A percentile compares a stretch with the other conserved stretches of the same genome.
Evolutionary conservation across 1,284 basidiomycete species (phyloP).

Genomic region (Apiotrichum mycotoxinovorans): DNA sequence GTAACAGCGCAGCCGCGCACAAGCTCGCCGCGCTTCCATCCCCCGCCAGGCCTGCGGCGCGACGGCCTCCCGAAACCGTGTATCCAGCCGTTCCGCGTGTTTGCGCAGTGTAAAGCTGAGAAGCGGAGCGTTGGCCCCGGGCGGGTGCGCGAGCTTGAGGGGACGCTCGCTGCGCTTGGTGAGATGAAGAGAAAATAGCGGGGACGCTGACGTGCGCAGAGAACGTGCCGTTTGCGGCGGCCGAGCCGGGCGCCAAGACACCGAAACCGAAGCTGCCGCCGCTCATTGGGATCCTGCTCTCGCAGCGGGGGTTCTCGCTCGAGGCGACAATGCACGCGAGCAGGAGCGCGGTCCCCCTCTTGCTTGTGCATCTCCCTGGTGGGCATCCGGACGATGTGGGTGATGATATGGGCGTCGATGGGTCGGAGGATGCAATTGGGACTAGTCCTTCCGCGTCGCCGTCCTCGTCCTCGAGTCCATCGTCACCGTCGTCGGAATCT

Average conservation of each 20-base stretch:
- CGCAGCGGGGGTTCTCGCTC: conserved; percentile 70
- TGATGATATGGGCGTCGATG: no score
- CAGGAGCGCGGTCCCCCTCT: conserved; percentile 66
- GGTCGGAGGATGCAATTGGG: conserved; percentile 2
- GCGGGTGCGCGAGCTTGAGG: conserved; percentile 81
- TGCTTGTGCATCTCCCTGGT: conserved; percentile 69
- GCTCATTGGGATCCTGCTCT: conserved; percentile 67
- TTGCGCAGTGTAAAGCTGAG: conserved; percentile 88
- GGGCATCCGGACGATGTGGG: conserved; percentile 3
- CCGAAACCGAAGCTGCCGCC: not conserved
- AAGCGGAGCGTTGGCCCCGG: conserved; percentile 71
- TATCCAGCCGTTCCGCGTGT: conserved; percentile 60
- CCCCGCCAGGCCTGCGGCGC: not conserved
- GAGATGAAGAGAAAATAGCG: not conserved
- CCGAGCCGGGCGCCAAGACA: not conserved
- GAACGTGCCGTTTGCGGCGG: not conserved
- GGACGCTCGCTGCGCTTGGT: conserved; percentile 58
- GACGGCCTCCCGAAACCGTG: conserved; percentile 1
- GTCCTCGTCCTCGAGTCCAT: no score
- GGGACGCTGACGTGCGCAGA: not conserved
- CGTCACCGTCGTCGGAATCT: not conserved
- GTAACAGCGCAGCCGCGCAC: not conserved
- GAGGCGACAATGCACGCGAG: conserved; percentile 62
- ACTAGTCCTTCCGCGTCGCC: not conserved
- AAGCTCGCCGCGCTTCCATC: not conserved